phyloP scores from a whole-genome alignment of 2,329 filamentous ascomycete species.

The Plectosphaerella sp. region DNA sequence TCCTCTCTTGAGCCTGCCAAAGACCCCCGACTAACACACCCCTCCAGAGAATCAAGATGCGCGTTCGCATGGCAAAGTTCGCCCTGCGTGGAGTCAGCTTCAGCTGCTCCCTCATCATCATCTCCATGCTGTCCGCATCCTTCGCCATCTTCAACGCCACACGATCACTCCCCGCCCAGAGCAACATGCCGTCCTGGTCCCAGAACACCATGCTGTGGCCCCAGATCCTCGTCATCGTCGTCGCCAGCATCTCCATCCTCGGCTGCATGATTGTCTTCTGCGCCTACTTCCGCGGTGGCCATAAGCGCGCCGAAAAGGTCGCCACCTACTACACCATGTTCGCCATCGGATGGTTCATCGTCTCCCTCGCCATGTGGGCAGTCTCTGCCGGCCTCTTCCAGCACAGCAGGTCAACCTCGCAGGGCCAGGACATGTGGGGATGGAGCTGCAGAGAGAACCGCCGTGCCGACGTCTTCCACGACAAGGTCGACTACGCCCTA shows the following conservation, averaged over 20 bases:
- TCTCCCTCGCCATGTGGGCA: slow-evolving; percentile 90
- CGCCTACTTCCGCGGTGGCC: slow-evolving; percentile 84
- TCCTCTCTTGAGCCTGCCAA: background rate
- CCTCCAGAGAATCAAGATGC: slow-evolving; percentile 79
- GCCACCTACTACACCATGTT: slow-evolving; percentile 95
- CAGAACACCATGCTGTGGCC: slow-evolving; percentile 78
- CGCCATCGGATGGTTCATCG: slow-evolving; percentile 87
- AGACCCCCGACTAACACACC: slow-evolving; percentile 15
- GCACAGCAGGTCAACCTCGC: slow-evolving; percentile 61
- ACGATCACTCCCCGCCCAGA: slow-evolving; percentile 66
- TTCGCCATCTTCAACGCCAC: slow-evolving; percentile 93
- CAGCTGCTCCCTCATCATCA: slow-evolving; percentile 90
- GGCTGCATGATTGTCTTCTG: slow-evolving; percentile 77
- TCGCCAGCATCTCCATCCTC: slow-evolving; percentile 75
- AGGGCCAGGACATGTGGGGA: slow-evolving; percentile 91
- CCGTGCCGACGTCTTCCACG: slow-evolving; percentile 68
- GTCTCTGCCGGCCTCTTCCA: slow-evolving; percentile 82
- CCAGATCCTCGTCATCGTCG: slow-evolving; percentile 75
- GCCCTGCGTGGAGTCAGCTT: slow-evolving; percentile 95
- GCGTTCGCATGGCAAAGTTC: slow-evolving; percentile 90
- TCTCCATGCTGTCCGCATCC: slow-evolving; percentile 83
- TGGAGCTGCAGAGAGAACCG: slow-evolving; percentile 95
- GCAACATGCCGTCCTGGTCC: slow-evolving; percentile 82
- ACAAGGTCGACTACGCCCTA: slow-evolving; percentile 83
- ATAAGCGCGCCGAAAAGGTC: slow-evolving; percentile 84